These are phyloP conservation scores for Stagonosporopsis vannaccii DNA, from an alignment of 2,329 filamentous ascomycete genomes.

Conservation along the genomic window DNA sequence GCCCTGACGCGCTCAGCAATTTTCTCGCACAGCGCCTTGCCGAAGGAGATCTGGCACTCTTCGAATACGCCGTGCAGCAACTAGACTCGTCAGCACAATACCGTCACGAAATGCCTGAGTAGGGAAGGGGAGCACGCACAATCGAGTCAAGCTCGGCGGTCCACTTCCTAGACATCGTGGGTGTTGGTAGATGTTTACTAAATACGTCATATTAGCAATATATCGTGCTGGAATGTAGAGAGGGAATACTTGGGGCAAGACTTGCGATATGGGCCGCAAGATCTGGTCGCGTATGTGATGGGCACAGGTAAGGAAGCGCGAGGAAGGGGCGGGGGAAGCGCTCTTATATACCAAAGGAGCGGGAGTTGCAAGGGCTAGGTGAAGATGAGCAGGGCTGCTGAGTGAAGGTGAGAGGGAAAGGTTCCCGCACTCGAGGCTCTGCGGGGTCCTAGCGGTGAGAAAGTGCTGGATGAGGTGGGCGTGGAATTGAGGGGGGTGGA, in stretches of 20 bases:
- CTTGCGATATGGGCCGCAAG: background rate
- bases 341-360: background rate
- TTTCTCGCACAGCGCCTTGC: slow-evolving; percentile 22
- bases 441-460: background rate
- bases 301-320: background rate
- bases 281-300: background rate
- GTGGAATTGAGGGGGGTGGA: background rate
- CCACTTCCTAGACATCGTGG: slow-evolving; percentile 12
- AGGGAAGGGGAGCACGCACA: background rate
- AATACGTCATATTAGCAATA: background rate
- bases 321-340: background rate
- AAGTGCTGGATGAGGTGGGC: background rate
- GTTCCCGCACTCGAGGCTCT: background rate
- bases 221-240: too few relatives aligned
- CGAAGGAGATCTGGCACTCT: slow-evolving; percentile 20
- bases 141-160: slow-evolving; percentile 16
- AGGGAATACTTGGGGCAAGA: too few relatives aligned
- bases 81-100: background rate
- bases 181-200: background rate
- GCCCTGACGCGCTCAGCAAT: slow-evolving; percentile 18
- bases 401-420: slow-evolving; percentile 8
- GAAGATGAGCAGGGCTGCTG: background rate
- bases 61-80: slow-evolving; percentile 14
- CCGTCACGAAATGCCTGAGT: background rate
- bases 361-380: background rate